A percentile compares a stretch with the other conserved stretches of the same genome.
These are phyloP conservation scores for Daldinia loculata DNA, from an alignment of 495 filamentous ascomycete species.

Conservation along the genomic window DNA sequence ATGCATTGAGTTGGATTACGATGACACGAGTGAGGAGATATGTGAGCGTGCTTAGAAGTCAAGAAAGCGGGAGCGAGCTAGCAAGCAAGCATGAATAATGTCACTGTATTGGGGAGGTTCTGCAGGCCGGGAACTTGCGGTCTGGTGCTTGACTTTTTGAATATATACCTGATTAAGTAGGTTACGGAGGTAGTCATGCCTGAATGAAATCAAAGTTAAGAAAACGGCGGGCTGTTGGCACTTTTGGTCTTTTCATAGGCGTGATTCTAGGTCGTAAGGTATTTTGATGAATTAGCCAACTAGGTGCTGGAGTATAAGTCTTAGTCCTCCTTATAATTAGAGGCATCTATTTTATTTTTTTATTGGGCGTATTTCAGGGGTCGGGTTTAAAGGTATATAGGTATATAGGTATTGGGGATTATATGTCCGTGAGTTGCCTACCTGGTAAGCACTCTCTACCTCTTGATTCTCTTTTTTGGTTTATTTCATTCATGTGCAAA, in stretches of 20 bases:
- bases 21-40: not conserved
- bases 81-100: slow-evolving; percentile 4
- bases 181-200: slow-evolving; percentile 20
- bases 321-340: not conserved
- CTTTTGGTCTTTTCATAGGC: not conserved
- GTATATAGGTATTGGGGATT: slow-evolving; percentile 2
- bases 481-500: slow-evolving; percentile 2
- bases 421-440: slow-evolving; percentile 11
- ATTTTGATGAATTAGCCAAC: not conserved
- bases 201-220: slow-evolving; percentile 34
- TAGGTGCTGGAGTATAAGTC: not conserved
- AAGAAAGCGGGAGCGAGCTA: not conserved
- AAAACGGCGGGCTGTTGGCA: not conserved
- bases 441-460: slow-evolving; percentile 6
- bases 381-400: not conserved
- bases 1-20: not conserved
- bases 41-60: not conserved
- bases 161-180: slow-evolving; percentile 3
- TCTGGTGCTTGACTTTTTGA: not conserved
- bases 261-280: not conserved
- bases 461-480: not conserved
- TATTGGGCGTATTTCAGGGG: not conserved
- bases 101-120: not conserved
- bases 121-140: slow-evolving; percentile 1
- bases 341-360: slow-evolving; percentile 1